phyloP scores from a whole-genome alignment of 768 basidiomycete species.

The Cubamyces sp. region DNA sequence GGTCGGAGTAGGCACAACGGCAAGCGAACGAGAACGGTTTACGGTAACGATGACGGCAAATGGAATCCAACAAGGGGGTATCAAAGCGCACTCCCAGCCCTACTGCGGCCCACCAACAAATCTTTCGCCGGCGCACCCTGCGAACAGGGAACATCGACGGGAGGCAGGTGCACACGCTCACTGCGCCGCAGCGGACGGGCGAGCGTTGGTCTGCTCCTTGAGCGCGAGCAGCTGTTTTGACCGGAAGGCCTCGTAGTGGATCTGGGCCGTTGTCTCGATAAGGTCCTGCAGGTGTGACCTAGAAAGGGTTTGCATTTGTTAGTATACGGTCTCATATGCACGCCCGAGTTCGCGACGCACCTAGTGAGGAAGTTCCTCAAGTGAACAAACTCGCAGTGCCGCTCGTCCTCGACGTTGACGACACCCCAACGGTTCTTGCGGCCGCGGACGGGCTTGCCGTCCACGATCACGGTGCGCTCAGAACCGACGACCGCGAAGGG shows the following conservation, averaged over 20 bases:
- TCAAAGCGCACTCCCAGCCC: slow-evolving; percentile 21
- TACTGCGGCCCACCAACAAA: not conserved
- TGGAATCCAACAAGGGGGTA: slow-evolving; percentile 24
- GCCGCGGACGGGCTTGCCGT: slow-evolving; percentile 93
- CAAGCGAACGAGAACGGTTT: not conserved
- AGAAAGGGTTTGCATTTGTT: not conserved
- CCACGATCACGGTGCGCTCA: slow-evolving; percentile 92
- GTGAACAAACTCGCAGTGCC: slow-evolving; percentile 98
- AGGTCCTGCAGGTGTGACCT: slow-evolving; percentile 97
- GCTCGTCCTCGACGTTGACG: slow-evolving; percentile 95
- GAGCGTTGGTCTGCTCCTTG: slow-evolving; percentile 89
- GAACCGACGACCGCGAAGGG: slow-evolving; percentile 99
- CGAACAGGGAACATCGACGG: not conserved
- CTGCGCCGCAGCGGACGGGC: slow-evolving; percentile 44
- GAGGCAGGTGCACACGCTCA: not conserved
- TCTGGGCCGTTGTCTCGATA: slow-evolving; percentile 98
- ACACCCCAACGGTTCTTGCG: slow-evolving; percentile 99
- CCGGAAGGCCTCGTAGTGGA: slow-evolving; percentile 99
- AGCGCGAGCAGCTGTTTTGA: slow-evolving; percentile 96
- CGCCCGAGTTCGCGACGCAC: slow-evolving; percentile 42
- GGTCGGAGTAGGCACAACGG: not conserved
- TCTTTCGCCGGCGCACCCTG: not conserved
- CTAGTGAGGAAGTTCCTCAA: slow-evolving; percentile 95
- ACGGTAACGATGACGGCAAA: slow-evolving; percentile 16
- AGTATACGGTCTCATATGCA: not conserved